A percentile compares a stretch with the other conserved stretches of the same genome.
phyloP scores from a whole-genome alignment of 768 basidiomycete species.

The Psilocybe tampanensis region DNA sequence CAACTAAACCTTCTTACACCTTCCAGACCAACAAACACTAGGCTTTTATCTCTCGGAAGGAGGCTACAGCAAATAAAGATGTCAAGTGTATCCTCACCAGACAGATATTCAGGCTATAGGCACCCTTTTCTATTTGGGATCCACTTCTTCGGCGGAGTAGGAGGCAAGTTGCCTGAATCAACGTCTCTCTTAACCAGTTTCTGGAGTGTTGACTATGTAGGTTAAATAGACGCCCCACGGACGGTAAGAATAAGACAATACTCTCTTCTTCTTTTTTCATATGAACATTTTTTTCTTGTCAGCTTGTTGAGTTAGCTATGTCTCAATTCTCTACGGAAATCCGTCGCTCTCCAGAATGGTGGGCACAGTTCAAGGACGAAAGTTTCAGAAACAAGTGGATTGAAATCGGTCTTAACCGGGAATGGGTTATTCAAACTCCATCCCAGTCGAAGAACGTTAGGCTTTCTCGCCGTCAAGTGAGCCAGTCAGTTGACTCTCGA shows the following conservation, averaged over 20 bases:
- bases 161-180: conserved; percentile 30
- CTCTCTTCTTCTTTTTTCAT: background rate
- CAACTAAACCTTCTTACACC: no score
- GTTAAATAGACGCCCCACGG: conserved; percentile 43
- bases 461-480: conserved; percentile 44
- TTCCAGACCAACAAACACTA: no score
- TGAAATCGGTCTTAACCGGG: conserved; percentile 24
- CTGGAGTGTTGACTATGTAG: background rate
- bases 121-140: conserved; percentile 53
- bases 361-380: conserved; percentile 30
- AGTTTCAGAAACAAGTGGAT: conserved; percentile 34
- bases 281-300: background rate
- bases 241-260: conserved; percentile 37
- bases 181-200: background rate
- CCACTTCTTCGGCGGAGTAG: conserved; percentile 45
- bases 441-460: conserved; percentile 31
- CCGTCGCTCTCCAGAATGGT: conserved; percentile 43
- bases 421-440: conserved; percentile 38
- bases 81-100: conserved; percentile 12
- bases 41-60: no score
- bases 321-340: conserved; percentile 46
- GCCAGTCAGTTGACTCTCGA: background rate
- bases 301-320: conserved; percentile 56
- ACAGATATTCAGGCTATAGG: conserved; percentile 42
- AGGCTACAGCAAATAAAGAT: no score